phyloP scores from a whole-genome alignment of 306 rosid genomes.

The Quercus agrifolia region DNA sequence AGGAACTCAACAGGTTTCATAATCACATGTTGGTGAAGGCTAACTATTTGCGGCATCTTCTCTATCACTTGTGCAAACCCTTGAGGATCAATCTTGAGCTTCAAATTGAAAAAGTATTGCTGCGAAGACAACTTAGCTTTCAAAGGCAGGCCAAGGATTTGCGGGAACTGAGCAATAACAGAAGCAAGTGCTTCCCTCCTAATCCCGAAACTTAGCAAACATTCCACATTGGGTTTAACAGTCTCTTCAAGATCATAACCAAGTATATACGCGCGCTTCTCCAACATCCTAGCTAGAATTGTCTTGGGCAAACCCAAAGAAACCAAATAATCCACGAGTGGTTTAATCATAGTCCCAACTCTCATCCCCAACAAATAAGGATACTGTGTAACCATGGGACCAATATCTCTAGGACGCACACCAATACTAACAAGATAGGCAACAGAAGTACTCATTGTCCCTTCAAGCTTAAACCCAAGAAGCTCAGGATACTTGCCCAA shows the following conservation, averaged over 20 bases:
- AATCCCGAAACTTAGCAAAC: constrained; percentile 75
- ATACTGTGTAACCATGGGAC: constrained; percentile 89
- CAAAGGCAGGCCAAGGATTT: constrained; percentile 75
- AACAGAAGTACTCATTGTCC: constrained; percentile 96
- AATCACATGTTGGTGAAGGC: constrained; percentile 79
- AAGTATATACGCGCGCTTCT: constrained; percentile 78
- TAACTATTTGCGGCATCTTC: constrained; percentile 92
- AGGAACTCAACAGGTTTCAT: constrained; percentile 82
- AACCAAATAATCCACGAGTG: constrained; percentile 67
- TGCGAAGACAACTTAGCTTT: constrained; percentile 86
- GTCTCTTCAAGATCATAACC: constrained; percentile 83
- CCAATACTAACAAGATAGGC: constrained; percentile 96
- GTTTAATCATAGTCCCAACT: constrained; percentile 87
- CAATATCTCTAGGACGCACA: constrained; percentile 81
- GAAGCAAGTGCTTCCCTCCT: constrained; percentile 61
- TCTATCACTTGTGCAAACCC: constrained; percentile 74
- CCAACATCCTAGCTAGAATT: constrained; percentile 81
- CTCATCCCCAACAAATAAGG: constrained; percentile 91
- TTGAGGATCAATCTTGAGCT: constrained; percentile 84
- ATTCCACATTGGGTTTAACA: constrained; percentile 76
- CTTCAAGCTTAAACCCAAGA: constrained; percentile 90
- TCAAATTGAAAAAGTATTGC: constrained; percentile 80
- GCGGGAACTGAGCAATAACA: constrained; percentile 78
- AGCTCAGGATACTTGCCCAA: constrained; percentile 87
- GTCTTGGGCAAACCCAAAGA: constrained; percentile 70